Percentiles rank a stretch among this genome's conserved stretches.
These are phyloP conservation scores for Aureobasidium sp. DNA, from an alignment of 2,329 filamentous ascomycete species.

Conservation along the genomic window DNA sequence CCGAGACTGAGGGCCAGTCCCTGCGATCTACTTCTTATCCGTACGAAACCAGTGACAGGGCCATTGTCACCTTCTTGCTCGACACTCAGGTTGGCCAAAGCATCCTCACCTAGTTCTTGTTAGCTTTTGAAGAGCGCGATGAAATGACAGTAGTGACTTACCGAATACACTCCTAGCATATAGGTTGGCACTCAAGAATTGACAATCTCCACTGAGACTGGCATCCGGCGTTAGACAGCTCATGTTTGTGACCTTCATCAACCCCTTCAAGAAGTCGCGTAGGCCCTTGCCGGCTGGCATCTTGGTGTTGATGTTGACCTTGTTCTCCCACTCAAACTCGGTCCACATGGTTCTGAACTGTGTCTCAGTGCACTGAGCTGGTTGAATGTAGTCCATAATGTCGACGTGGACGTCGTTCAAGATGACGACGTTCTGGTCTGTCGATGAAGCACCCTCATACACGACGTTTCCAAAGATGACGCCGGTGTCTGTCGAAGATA, in stretches of 20 bases:
- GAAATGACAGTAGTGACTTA: slow-evolving; percentile 46
- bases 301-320: slow-evolving; percentile 99
- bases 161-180: slow-evolving; percentile 97
- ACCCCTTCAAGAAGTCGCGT: slow-evolving; percentile 80
- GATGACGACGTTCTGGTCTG: slow-evolving; percentile 93
- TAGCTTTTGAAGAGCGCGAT: slow-evolving; percentile 12
- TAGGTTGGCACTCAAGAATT: slow-evolving; percentile 93
- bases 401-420: slow-evolving; percentile 97
- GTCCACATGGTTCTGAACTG: slow-evolving; percentile 99
- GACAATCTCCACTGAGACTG: slow-evolving; percentile 92
- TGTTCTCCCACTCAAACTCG: slow-evolving; percentile 99
- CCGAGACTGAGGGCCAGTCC: slow-evolving; percentile 88
- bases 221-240: slow-evolving; percentile 93
- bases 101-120: slow-evolving; percentile 72
- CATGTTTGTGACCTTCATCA: slow-evolving; percentile 99
- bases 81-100: slow-evolving; percentile 91
- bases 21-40: slow-evolving; percentile 94
- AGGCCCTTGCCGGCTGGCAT: slow-evolving; percentile 62
- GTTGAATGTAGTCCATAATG: slow-evolving; percentile 99
- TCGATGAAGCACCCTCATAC: slow-evolving; percentile 86
- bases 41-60: slow-evolving; percentile 88
- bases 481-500: slow-evolving; percentile 93
- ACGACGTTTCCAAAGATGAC: slow-evolving; percentile 99
- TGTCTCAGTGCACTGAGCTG: slow-evolving; percentile 90
- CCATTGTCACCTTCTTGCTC: slow-evolving; percentile 80